These are phyloP conservation scores for Lactarius pseudohatsudake DNA, from an alignment of 768 basidiomycete species.

Conservation along the genomic window DNA sequence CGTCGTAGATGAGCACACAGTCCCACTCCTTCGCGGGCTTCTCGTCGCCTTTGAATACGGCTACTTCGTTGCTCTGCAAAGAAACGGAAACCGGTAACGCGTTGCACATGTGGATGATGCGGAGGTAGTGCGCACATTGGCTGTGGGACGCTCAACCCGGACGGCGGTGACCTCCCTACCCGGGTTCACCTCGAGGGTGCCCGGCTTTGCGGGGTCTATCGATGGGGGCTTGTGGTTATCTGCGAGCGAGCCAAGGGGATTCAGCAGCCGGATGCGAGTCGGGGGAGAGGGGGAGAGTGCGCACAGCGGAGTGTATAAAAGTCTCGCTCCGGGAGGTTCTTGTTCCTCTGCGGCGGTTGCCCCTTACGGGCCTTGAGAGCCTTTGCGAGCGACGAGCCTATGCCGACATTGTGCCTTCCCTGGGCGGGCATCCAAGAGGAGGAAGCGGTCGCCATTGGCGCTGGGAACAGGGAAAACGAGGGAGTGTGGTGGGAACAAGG, in stretches of 20 bases:
- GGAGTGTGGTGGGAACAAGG: constrained; percentile 18
- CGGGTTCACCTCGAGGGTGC: constrained; percentile 60
- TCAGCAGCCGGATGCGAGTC: background rate
- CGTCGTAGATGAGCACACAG: constrained; percentile 80
- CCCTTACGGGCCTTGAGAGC: constrained; percentile 70
- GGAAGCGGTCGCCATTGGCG: constrained; percentile 22
- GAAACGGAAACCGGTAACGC: background rate
- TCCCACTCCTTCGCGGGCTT: constrained; percentile 64
- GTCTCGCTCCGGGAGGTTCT: constrained; percentile 58
- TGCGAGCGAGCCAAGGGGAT: constrained; percentile 34
- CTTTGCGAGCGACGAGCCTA: constrained; percentile 62
- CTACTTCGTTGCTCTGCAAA: constrained; percentile 49
- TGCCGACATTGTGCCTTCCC: constrained; percentile 56
- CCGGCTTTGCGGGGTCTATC: constrained; percentile 63
- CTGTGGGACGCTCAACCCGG: constrained; percentile 62
- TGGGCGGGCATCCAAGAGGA: constrained; percentile 26
- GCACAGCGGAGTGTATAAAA: constrained; percentile 79
- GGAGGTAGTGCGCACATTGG: constrained; percentile 48
- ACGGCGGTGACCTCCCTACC: constrained; percentile 53
- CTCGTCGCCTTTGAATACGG: constrained; percentile 59
- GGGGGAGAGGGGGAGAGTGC: constrained; percentile 31
- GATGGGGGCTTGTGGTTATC: constrained; percentile 78
- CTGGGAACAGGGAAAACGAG: background rate
- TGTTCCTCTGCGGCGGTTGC: constrained; percentile 43
- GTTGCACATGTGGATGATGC: background rate